phyloP scores from a whole-genome alignment of 2,329 filamentous ascomycete genomes.

The Fusarium abutilonis region DNA sequence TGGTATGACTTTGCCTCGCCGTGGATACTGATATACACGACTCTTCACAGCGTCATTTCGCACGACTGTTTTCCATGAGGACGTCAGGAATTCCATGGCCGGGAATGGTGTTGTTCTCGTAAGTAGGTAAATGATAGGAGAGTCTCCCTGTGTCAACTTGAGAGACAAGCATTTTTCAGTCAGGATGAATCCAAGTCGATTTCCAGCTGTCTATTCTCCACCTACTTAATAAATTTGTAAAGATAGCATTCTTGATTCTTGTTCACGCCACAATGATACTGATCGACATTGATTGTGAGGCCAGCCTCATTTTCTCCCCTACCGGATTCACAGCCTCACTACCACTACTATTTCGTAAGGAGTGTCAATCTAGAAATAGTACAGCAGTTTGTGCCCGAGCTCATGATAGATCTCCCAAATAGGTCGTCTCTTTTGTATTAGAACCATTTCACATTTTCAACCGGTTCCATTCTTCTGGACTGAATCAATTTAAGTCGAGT shows the following conservation, averaged over 20 bases:
- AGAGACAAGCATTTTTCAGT: not conserved
- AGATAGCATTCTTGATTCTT: not conserved
- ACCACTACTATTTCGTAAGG: not conserved
- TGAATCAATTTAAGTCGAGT: too few relatives aligned
- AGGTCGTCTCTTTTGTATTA: too few relatives aligned
- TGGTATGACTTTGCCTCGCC: not conserved
- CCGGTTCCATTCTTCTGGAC: too few relatives aligned
- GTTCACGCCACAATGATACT: not conserved
- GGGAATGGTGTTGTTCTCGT: too few relatives aligned
- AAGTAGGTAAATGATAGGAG: too few relatives aligned
- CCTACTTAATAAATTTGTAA: not conserved
- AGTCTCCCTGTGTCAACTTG: too few relatives aligned
- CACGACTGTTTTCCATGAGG: not conserved
- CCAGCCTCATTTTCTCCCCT: not conserved
- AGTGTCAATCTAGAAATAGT: too few relatives aligned
- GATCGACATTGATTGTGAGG: not conserved
- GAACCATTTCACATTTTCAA: too few relatives aligned
- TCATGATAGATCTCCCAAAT: too few relatives aligned
- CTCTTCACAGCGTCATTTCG: not conserved
- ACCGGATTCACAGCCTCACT: not conserved
- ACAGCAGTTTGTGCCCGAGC: too few relatives aligned
- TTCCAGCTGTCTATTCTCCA: not conserved
- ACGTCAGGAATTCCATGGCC: too few relatives aligned
- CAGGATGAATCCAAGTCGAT: not conserved
- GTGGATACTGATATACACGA: not conserved